phyloP scores from a whole-genome alignment of 1,284 basidiomycete genomes.

The Ustilago nuda region DNA sequence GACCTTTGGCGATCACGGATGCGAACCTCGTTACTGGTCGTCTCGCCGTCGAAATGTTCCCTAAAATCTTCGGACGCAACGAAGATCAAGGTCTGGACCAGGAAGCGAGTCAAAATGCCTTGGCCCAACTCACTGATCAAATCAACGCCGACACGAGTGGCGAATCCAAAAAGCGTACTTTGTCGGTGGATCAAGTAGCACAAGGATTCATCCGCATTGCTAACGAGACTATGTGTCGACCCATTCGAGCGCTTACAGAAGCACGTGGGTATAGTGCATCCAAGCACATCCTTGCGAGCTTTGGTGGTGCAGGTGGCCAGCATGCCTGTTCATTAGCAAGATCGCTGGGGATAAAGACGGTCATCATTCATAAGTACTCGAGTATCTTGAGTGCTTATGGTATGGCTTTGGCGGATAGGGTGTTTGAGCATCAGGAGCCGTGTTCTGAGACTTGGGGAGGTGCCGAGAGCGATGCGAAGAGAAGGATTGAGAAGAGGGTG shows the following conservation, averaged over 20 bases:
- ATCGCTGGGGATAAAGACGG: slow-evolving; percentile 82
- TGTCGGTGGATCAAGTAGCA: slow-evolving; percentile 85
- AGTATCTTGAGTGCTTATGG: slow-evolving; percentile 91
- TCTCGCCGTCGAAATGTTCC: slow-evolving; percentile 73
- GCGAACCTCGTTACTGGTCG: slow-evolving; percentile 67
- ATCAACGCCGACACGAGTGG: slow-evolving; percentile 76
- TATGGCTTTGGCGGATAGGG: slow-evolving; percentile 85
- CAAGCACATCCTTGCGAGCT: slow-evolving; percentile 88
- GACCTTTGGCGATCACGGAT: slow-evolving; percentile 67
- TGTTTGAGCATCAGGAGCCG: slow-evolving; percentile 82
- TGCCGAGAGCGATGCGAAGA: slow-evolving; percentile 5
- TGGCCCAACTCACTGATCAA: slow-evolving; percentile 76
- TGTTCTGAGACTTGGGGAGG: slow-evolving; percentile 76
- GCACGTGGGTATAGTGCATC: slow-evolving; percentile 85
- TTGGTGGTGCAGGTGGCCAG: slow-evolving; percentile 91
- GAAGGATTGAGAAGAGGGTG: slow-evolving; percentile 61
- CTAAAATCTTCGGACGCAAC: slow-evolving; percentile 86
- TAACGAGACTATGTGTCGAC: slow-evolving; percentile 79
- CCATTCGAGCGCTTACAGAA: slow-evolving; percentile 90
- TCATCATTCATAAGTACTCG: slow-evolving; percentile 86
- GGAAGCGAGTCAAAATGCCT: slow-evolving; percentile 73
- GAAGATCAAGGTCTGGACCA: slow-evolving; percentile 85
- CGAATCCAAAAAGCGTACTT: slow-evolving; percentile 62
- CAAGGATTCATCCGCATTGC: slow-evolving; percentile 75
- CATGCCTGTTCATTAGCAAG: slow-evolving; percentile 89